A percentile compares a stretch with the other conserved stretches of the same genome.
Conservation (phyloP, 179 eudicot species). For the Monotropa hypopitys region DNA sequence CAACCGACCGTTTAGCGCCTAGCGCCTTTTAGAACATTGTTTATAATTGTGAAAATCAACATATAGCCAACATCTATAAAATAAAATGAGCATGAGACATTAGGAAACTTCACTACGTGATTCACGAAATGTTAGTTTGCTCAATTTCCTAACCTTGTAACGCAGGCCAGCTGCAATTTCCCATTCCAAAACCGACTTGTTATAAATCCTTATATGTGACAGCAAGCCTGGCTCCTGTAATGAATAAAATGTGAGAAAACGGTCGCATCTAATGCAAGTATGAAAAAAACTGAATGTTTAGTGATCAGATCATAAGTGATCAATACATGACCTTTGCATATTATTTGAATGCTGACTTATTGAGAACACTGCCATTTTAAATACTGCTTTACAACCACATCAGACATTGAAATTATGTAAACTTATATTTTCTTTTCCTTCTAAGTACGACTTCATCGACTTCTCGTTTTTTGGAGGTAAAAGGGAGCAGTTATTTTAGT, state of each 20-base stretch:
- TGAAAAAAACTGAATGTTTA: neutral
- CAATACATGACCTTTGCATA: neutral
- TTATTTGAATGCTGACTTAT: neutral
- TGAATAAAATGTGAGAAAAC: constrained; percentile 5
- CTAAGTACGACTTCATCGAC: neutral
- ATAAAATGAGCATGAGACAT: no score
- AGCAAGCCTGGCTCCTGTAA: constrained; percentile 71
- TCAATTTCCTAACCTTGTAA: constrained; percentile 45
- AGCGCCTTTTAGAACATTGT: no score
- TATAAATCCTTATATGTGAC: constrained; percentile 64
- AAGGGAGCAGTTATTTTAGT: no score
- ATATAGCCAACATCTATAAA: neutral
- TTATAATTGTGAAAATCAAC: neutral
- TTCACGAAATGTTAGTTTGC: neutral
- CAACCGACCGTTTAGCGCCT: no score
- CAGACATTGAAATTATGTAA: neutral
- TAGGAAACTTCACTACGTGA: no score
- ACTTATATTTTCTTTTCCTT: neutral
- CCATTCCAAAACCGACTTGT: constrained; percentile 87
- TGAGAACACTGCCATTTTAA: neutral
- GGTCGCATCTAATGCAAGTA: neutral
- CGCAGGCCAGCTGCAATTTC: constrained; percentile 73
- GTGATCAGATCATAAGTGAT: neutral
- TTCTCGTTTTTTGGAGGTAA: no score
- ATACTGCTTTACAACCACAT: neutral